phyloP scores from a whole-genome alignment of 2,329 filamentous ascomycete genomes.

The Eutypella sp. region DNA sequence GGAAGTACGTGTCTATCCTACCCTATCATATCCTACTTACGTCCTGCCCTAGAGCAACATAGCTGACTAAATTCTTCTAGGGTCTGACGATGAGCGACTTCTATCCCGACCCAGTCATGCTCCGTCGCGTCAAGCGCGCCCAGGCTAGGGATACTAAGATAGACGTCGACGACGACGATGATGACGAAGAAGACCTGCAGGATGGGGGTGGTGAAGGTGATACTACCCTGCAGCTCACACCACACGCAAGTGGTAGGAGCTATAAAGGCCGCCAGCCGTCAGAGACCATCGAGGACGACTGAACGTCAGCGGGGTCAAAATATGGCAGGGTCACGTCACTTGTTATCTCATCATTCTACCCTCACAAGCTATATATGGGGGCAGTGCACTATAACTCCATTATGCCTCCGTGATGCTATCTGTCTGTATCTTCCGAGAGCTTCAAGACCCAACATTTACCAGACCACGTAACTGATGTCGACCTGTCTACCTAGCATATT shows the following conservation, averaged over 20 bases:
- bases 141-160: slow-evolving; percentile 35
- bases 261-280: slow-evolving; percentile 11
- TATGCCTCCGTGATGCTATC: too few species aligned
- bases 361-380: too few species aligned
- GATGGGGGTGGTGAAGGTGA: slow-evolving; percentile 25
- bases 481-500: too few species aligned
- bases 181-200: slow-evolving; percentile 37
- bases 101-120: slow-evolving; percentile 49
- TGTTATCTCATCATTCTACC: too few species aligned
- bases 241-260: slow-evolving; percentile 15
- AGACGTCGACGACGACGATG: slow-evolving; percentile 26
- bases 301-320: background rate
- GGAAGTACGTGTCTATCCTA: slow-evolving; percentile 38
- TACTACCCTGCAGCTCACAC: slow-evolving; percentile 13
- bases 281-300: slow-evolving; percentile 10
- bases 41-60: slow-evolving; percentile 2
- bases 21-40: background rate
- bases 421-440: too few species aligned
- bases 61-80: slow-evolving; percentile 25
- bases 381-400: too few species aligned
- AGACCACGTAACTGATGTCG: too few species aligned
- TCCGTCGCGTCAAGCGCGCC: slow-evolving; percentile 54
- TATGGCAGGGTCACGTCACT: too few species aligned
- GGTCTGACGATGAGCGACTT: slow-evolving; percentile 49
- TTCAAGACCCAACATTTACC: too few species aligned